These are phyloP conservation scores for Clohesyomyces aquaticus DNA, from an alignment of 495 filamentous ascomycete species.

Conservation along the genomic window DNA sequence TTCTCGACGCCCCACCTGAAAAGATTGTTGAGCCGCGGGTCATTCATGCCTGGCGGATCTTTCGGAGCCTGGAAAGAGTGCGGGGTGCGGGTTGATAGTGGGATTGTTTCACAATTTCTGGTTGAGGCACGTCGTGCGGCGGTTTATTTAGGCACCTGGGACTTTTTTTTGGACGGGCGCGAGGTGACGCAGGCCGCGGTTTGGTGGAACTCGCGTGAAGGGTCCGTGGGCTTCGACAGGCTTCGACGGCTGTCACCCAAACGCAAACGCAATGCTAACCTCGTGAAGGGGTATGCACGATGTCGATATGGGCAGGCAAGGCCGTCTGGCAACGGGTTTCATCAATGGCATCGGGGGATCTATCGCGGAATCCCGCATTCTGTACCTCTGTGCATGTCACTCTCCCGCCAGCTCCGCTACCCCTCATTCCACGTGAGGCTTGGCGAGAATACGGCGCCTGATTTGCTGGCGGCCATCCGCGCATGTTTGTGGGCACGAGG, in stretches of 20 bases:
- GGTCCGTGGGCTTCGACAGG: constrained; percentile 20
- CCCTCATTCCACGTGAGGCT: constrained; percentile 40
- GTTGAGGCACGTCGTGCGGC: constrained; percentile 7
- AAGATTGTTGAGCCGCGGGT: constrained; percentile 71
- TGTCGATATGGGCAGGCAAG: neutral
- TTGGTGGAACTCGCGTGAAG: constrained; percentile 16
- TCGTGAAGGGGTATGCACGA: neutral
- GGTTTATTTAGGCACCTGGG: constrained; percentile 30
- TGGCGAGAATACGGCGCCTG: constrained; percentile 9
- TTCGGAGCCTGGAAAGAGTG: neutral
- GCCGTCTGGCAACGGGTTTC: neutral
- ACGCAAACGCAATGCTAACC: neutral
- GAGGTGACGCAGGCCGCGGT: too few species aligned
- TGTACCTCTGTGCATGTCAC: neutral
- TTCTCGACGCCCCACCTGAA: constrained; percentile 95
- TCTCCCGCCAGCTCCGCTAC: constrained; percentile 10
- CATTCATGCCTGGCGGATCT: constrained; percentile 48
- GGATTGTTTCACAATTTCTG: neutral
- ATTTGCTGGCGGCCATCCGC: constrained; percentile 10
- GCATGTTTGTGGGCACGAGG: too few species aligned
- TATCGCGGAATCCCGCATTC: neutral
- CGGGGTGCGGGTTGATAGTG: neutral
- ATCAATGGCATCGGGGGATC: neutral
- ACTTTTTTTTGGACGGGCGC: constrained; percentile 4
- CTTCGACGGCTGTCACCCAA: constrained; percentile 13